phyloP scores from a whole-genome alignment of 1,284 basidiomycete species.

The Baeospora myosura region DNA sequence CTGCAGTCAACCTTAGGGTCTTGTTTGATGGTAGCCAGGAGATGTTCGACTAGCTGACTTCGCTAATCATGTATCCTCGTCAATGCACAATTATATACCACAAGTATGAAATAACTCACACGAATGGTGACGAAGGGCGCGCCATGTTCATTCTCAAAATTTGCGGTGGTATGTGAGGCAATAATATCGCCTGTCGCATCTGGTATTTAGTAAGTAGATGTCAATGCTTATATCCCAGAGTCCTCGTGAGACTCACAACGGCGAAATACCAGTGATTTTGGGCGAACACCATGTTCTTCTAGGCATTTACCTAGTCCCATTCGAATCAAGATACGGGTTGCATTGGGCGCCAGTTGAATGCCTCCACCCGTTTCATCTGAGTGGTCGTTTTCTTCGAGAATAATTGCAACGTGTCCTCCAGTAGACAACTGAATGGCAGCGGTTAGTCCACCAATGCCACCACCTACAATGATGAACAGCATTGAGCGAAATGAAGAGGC shows the following conservation, averaged over 20 bases:
- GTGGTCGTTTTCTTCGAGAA: conserved; percentile 27
- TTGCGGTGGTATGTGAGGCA: too few species aligned
- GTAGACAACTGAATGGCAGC: conserved; percentile 35
- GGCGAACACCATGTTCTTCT: conserved; percentile 33
- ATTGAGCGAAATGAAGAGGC: too few species aligned
- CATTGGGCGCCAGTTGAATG: conserved; percentile 40
- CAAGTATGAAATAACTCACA: conserved; percentile 18
- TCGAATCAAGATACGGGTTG: conserved; percentile 39
- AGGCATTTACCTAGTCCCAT: conserved; percentile 45
- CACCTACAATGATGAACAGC: too few species aligned
- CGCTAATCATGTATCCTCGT: conserved; percentile 24
- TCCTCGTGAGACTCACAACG: conserved; percentile 30
- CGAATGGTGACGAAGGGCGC: conserved; percentile 51
- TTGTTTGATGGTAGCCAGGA: conserved; percentile 34
- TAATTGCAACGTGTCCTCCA: conserved; percentile 36
- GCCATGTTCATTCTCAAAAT: conserved; percentile 34
- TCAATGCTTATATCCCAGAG: not conserved
- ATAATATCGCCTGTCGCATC: too few species aligned
- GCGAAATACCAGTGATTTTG: conserved; percentile 35
- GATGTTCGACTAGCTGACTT: conserved; percentile 41
- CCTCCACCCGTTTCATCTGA: conserved; percentile 42
- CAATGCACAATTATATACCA: not conserved
- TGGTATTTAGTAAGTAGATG: too few species aligned
- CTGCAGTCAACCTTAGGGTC: conserved; percentile 32
- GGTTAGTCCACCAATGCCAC: too few species aligned